Evolutionary conservation across 345 rosid genomes (phyloP), one percentile per base, ranked within the genome.

Genomic region (Eucalyptus caleyi): DNA sequence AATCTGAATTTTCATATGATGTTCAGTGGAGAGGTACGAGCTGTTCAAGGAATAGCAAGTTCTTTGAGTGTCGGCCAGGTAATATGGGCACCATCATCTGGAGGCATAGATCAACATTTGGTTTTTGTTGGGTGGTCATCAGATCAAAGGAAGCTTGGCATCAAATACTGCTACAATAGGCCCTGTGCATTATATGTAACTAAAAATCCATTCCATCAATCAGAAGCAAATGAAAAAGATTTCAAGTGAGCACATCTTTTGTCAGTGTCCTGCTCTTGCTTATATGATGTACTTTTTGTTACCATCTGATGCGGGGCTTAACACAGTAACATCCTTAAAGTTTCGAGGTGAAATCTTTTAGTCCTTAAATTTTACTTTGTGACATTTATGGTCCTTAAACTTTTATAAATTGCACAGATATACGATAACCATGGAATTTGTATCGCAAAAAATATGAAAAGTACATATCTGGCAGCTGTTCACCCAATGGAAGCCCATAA

Each of bases 51-150:
- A 93, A 93, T 97, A 93, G 77, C 94, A 11, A 94, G 93, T 92
- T 94, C 96, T 18, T 51, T 98, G 89, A 98, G 99, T 77, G 91
- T 93, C 90, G 99, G 99, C 59, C 99, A 98, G 92, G 99, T 97
- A 50, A 96, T 97, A 83, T 98, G 99, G 99, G 95, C 97, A 88
- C 99, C 98, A 88, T 50, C 89, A 54, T 69, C 83, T 59, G 92
- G 91, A 87, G 95, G 93, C 50, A 87, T 62, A 30, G 82, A 93
- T 89, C 97, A 93, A 81, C 93, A 93, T 92, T 90, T 98, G 90
- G 96, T 98, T 92, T 97, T 96, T 89, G 99, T 95, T 34, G 99
- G 99, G 44, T 97, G 99, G 99, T 91, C 95, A 88, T 93, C 96
- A 65, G 94, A 93, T 65, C 89, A 91, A 87, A 94, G 99, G 93